Percentiles rank a stretch among this genome's conserved stretches.
Conservation (phyloP, 1,139 yeast genomes). For the Yamadazyma epiphylla region DNA sequence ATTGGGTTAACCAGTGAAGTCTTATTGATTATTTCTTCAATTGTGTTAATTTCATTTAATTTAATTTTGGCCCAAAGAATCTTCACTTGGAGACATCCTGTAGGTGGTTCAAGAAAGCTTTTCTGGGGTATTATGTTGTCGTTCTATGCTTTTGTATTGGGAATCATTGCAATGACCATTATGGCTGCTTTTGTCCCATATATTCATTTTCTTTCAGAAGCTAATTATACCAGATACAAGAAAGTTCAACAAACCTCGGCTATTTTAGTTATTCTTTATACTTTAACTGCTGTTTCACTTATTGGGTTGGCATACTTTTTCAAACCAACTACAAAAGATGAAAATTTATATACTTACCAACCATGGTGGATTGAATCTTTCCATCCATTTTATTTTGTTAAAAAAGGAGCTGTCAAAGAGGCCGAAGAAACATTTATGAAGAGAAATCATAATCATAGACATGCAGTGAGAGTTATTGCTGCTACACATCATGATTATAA, state of each 20-base stretch:
- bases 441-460: conserved; percentile 47
- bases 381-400: conserved; percentile 50
- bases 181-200: conserved; percentile 66
- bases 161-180: conserved; percentile 63
- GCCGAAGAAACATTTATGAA: conserved; percentile 54
- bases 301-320: conserved; percentile 50
- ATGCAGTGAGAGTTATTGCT: conserved; percentile 48
- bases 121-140: conserved; percentile 55
- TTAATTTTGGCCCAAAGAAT: conserved; percentile 72
- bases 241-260: conserved; percentile 58
- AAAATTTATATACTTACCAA: conserved; percentile 57
- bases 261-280: conserved; percentile 54
- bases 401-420: conserved; percentile 40
- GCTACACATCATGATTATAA: conserved; percentile 43
- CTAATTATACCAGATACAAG: conserved; percentile 47
- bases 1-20: conserved; percentile 61
- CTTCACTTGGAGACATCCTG: conserved; percentile 82
- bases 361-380: conserved; percentile 80
- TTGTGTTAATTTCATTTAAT: conserved; percentile 54
- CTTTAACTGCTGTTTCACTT: conserved; percentile 50
- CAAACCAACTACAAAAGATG: conserved; percentile 56
- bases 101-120: conserved; percentile 54
- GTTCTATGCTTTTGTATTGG: conserved; percentile 52
- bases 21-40: conserved; percentile 54
- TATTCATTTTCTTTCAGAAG: conserved; percentile 48